phyloP scores from a whole-genome alignment of 2,329 filamentous ascomycete species.

The Botrytis elliptica region DNA sequence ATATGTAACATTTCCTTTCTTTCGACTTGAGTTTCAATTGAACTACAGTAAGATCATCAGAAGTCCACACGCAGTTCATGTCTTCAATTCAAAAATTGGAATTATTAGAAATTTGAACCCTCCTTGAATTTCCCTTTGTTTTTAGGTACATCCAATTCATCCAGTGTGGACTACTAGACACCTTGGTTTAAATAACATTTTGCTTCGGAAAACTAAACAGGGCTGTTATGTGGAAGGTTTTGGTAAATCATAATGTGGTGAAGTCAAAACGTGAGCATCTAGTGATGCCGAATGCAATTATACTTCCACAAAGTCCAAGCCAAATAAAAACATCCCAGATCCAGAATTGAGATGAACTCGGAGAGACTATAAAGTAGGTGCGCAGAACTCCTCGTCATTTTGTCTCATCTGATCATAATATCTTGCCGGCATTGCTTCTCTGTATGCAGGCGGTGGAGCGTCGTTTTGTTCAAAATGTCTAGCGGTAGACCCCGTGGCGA shows the following conservation, averaged over 20 bases:
- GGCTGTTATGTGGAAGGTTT: not conserved
- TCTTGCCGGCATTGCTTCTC: slow-evolving; percentile 4
- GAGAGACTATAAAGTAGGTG: not conserved
- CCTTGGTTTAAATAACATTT: not conserved
- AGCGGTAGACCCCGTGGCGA: not conserved
- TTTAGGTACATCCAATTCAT: rapidly evolving
- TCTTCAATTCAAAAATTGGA: not conserved
- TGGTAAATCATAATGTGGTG: not conserved
- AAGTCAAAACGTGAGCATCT: not conserved
- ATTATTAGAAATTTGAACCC: not conserved
- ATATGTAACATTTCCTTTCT: not conserved
- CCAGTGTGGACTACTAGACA: not conserved
- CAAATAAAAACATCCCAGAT: not conserved
- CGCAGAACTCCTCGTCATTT: slow-evolving; percentile 1
- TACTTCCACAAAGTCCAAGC: not conserved
- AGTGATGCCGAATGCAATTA: not conserved
- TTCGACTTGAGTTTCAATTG: not conserved
- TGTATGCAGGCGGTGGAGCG: not conserved
- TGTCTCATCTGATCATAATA: slow-evolving; percentile 7
- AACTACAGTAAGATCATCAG: not conserved
- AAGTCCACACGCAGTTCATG: not conserved
- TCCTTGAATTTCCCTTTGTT: not conserved
- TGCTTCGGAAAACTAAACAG: not conserved
- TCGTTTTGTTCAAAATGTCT: not conserved
- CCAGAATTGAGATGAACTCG: rapidly evolving